Base-by-base conservation (phyloP, 148 eudicot species). In the Dianthus caryophyllus region DNA sequence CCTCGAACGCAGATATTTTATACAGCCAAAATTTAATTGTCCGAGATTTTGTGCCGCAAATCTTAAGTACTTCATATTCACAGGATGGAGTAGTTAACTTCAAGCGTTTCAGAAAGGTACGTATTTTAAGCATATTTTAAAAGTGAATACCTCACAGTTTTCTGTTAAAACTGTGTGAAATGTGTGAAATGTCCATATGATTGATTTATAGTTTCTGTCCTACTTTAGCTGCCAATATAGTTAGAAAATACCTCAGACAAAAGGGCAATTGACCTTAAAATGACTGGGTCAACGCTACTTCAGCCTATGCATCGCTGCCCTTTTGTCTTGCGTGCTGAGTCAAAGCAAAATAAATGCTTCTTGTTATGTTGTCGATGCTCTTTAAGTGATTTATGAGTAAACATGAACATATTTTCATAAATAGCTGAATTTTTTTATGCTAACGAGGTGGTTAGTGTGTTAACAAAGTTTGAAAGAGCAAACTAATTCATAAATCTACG, bases 71-170 rank as follows among this genome's bases (percentile, higher is more conserved):
- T 73, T 76, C 78, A 71, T 71, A 62, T n/a, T 62, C 69, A 6
- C 68, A 78, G 33, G 68, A 60, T 56, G 76, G 66, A 56, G 83
- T 83, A 39, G 17, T 83, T 59, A 88, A 95, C 77, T 95, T 95
- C 74, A 95, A 95, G 79, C 83, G 93, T 48, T 95, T 95, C 71
- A 86, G 83, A 71, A 95, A 90, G 97, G 99, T 90, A 72, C 77
- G 24, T 55, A 24, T 4, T 31, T 33, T 50, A 13, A 4, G 10
- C 18, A 25, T 63, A 43, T 33, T 24, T 44, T 13, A 0, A 7
- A 33, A 33, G 38, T 33, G 3, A 2, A 62, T 50, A 24, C 18
- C 21, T 62, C 13, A 20, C 50, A 41, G 7, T 21, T 41, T 39
- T 29, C 51, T 63, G 36, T 44, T 25, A n/a, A n/a, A n/a, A n/a